Percentiles rank a stretch among this genome's conserved stretches.
These are phyloP conservation scores for Polychaeton citri DNA, from an alignment of 2,329 filamentous ascomycete species.

Conservation along the genomic window DNA sequence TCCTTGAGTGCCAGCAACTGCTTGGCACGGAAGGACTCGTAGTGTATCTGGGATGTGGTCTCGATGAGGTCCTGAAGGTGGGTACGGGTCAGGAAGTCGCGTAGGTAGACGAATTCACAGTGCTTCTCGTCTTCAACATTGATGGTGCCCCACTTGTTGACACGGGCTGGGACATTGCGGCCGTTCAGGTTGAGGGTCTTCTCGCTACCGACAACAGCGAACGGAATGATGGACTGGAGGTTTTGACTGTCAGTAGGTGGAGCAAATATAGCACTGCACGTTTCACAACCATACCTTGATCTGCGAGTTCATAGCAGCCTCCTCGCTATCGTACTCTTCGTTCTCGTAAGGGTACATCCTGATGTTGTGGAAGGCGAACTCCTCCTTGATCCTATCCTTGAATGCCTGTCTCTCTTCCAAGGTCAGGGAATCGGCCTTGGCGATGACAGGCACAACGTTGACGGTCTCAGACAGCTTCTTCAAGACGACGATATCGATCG, in stretches of 20 bases:
- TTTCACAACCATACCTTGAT: conserved; percentile 62
- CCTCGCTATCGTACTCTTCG: conserved; percentile 95
- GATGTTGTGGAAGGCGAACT: conserved; percentile 98
- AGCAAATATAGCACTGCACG: background rate
- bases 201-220: conserved; percentile 95
- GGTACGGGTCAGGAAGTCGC: conserved; percentile 96
- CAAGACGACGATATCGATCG: conserved; percentile 96
- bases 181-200: conserved; percentile 96
- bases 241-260: conserved; percentile 13
- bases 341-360: conserved; percentile 99
- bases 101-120: conserved; percentile 97
- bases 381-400: conserved; percentile 98
- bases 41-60: conserved; percentile 98
- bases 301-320: conserved; percentile 80
- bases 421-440: conserved; percentile 93
- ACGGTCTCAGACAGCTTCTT: conserved; percentile 99
- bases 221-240: conserved; percentile 73
- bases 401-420: conserved; percentile 90
- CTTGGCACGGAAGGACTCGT: conserved; percentile 98
- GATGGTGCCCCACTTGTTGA: conserved; percentile 99
- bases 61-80: conserved; percentile 98
- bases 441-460: conserved; percentile 97
- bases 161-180: conserved; percentile 55
- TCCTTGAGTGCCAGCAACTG: conserved; percentile 96
- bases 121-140: conserved; percentile 99